Evolutionary conservation across 768 basidiomycete species (phyloP), one percentile per base, ranked within the genome.

Genomic region (Cyathus striatus): DNA sequence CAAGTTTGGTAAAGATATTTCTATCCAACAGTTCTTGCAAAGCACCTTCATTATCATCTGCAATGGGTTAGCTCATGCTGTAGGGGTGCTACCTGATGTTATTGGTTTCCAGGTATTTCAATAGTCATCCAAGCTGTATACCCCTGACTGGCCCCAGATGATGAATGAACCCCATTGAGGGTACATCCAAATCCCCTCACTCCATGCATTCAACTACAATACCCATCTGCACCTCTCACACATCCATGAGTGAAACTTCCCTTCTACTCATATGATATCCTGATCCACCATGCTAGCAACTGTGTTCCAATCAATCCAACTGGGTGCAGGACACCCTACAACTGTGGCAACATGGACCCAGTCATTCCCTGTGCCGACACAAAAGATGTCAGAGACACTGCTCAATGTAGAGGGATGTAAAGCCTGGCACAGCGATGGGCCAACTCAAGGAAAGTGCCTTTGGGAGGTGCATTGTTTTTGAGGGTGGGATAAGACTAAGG

Each of bases 161-260:
- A 83, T 95, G 75, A 96, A 97, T 51, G 93, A 96, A 62, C 93
- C 93, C 0, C 93, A 99, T 64, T 73, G 84, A 54, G 96, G 95
- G 32, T 98, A 95, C 60, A 82, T 95, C 46, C 78, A 85, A 41
- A 67, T 96, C 4, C 72, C 76, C 20, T 90, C 90, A 1, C 69
- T 96, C 35, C 83, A 96, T 51, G 68, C 72, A 7, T 97, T 90
- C 64, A 85, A 97, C 62, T 96, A 96, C 59, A 96, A 92, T 47
- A 93, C 92, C 2, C 92, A 97, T 55, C 78, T 99, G 12, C 94
- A 96, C 53, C 73, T 97, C 26, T 76, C 81, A 3, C 68, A 81
- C 51, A 74, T 86, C 49, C 86, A 89, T 83, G 58, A 70, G 85
- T 78, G 34, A 5, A 12, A 21, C 4, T 10, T 40, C 34, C 20